Base-by-base conservation (phyloP, 2,329 filamentous ascomycete genomes). In the Neoascochyta sp. region DNA sequence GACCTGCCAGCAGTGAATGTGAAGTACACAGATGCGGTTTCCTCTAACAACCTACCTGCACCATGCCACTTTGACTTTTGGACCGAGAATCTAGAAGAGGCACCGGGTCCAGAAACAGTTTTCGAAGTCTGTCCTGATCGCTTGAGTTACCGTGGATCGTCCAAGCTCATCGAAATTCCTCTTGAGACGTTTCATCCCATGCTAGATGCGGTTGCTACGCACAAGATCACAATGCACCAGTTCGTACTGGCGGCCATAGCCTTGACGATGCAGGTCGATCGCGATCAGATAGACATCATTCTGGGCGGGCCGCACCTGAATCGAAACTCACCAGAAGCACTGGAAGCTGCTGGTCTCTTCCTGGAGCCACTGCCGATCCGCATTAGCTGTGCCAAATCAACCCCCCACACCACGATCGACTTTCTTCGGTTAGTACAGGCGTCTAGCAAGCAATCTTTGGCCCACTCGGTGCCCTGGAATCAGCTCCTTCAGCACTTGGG, bases 331-430 rank as follows among this genome's bases (percentile, higher is more conserved):
- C 34, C 39, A n/a, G 12, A n/a, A 6, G 56, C 57, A 29, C n/a
- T 42, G 8, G 30, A 50, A 3, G 33, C 34, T 4, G 39, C 57
- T n/a, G 54, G 54, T 3, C 35, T 59, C 1, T 59, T 53, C 40
- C 45, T 59, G 4, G 36, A 58, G 24, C 48, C 54, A 3, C 24
- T 59, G 2, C 55, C 55, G 1, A 38, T 59, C 16, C 34, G 54
- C 13, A 35, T 51, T 25, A n/a, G n/a, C 9, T 8, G 7, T 24
- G 22, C 11, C 11, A 12, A 15, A 30, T 11, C 24, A 34, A 13
- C 16, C 11, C 12, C 4, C 6, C 4, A 24, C 27, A 18, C 18
- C 35, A 21, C 22, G 26, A 20, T 16, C 21, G 1, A 50, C 56
- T 1, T 49, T 47, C 23, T 6, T 16, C 9, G 43, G 41, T 3